phyloP scores from a whole-genome alignment of 169 alveolate genomes.

The Plasmodium gonderi region DNA sequence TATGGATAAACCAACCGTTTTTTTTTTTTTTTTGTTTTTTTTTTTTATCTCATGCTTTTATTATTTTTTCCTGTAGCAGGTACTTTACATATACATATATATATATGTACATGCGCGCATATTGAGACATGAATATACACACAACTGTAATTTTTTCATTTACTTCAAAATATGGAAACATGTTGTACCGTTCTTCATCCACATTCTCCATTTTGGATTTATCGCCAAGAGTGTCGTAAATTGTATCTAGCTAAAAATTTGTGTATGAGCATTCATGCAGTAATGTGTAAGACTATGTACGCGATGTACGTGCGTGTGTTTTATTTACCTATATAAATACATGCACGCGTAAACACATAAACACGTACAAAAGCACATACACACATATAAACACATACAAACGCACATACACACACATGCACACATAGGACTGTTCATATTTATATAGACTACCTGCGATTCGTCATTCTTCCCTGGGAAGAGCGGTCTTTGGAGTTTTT shows the following conservation, averaged over 20 bases:
- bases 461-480: conserved; percentile 71
- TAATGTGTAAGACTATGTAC: background rate
- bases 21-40: background rate
- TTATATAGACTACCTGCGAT: conserved; percentile 29
- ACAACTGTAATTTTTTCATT: background rate
- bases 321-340: background rate
- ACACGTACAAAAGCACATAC: too few species aligned
- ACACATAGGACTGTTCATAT: background rate
- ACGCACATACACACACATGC: too few species aligned
- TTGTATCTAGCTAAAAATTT: conserved; percentile 32
- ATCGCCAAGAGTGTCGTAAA: conserved; percentile 61
- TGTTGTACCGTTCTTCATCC: conserved; percentile 18
- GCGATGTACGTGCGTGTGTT: background rate
- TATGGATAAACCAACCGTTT: background rate
- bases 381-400: too few species aligned
- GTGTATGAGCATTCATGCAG: background rate
- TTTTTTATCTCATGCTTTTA: background rate
- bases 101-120: too few species aligned
- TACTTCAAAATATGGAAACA: conserved; percentile 75
- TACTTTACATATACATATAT: too few species aligned
- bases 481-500: conserved; percentile 27
- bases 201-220: conserved; percentile 13
- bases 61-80: too few species aligned
- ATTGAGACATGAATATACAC: too few species aligned
- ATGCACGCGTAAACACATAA: too few species aligned